phyloP scores from a whole-genome alignment of 331 rosid species.

The Prunus yedoensis region DNA sequence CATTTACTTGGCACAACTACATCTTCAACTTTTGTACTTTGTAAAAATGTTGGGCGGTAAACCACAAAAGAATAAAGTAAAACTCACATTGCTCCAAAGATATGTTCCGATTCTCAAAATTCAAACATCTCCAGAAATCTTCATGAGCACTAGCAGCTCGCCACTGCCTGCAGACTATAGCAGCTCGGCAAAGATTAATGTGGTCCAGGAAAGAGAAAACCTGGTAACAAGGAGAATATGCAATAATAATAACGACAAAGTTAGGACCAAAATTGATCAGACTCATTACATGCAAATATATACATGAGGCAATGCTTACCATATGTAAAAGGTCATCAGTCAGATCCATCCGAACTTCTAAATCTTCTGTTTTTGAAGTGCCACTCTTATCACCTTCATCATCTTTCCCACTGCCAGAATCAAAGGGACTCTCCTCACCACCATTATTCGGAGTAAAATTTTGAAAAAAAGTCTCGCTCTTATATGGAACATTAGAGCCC shows the following conservation, averaged over 20 bases:
- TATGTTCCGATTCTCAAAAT: conserved; percentile 86
- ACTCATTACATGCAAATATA: not conserved
- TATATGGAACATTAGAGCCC: conserved; percentile 36
- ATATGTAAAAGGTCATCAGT: conserved; percentile 94
- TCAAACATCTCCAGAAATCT: conserved; percentile 91
- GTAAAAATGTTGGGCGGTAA: not conserved
- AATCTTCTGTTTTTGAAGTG: conserved; percentile 50
- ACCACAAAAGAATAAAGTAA: not conserved
- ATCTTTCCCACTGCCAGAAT: conserved; percentile 44
- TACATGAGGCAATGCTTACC: conserved; percentile 40
- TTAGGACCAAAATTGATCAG: not conserved
- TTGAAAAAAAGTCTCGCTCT: conserved; percentile 42
- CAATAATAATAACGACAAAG: not conserved
- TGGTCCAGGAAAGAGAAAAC: conserved; percentile 97
- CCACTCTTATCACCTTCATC: conserved; percentile 45
- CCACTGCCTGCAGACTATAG: conserved; percentile 94
- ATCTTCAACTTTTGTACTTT: not conserved
- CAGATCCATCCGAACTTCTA: conserved; percentile 88
- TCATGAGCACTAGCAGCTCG: conserved; percentile 92
- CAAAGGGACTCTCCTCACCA: conserved; percentile 40
- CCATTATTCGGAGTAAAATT: conserved; percentile 36
- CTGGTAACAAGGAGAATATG: conserved; percentile 36
- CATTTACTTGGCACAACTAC: not conserved
- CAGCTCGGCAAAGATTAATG: conserved; percentile 86
- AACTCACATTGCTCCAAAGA: conserved; percentile 87